Evolutionary conservation across 2,329 filamentous ascomycete genomes (phyloP).

Genomic region (Pseudocercospora pini-densiflorae): DNA sequence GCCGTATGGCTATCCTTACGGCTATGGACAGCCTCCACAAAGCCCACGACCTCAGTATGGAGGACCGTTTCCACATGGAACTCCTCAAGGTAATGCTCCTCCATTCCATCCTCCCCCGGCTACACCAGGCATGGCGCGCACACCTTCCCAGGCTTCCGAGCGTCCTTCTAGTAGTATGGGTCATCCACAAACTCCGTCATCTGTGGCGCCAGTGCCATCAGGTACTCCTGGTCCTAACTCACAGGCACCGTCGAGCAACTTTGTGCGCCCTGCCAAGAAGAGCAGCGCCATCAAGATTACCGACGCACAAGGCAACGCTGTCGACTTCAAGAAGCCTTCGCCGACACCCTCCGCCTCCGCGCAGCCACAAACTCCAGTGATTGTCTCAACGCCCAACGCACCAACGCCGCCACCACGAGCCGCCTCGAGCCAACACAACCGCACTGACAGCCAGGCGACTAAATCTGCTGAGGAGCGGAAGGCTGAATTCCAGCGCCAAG

Average conservation of each 20-base stretch:
- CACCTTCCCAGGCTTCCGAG: conserved; percentile 75
- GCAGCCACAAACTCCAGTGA: conserved; percentile 63
- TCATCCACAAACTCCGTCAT: conserved; percentile 62
- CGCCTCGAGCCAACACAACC: conserved; percentile 68
- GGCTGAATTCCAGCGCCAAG: conserved; percentile 67
- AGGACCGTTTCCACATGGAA: conserved; percentile 55
- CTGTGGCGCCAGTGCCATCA: conserved; percentile 64
- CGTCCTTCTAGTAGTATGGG: conserved; percentile 64
- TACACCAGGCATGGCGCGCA: conserved; percentile 71
- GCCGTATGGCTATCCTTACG: conserved; percentile 47
- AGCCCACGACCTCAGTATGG: conserved; percentile 52
- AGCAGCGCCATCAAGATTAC: conserved; percentile 83
- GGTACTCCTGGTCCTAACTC: conserved; percentile 23
- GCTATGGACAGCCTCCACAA: conserved; percentile 56
- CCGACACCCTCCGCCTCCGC: conserved; percentile 61
- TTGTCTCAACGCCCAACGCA: conserved; percentile 75
- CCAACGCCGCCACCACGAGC: conserved; percentile 74
- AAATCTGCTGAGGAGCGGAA: conserved; percentile 74
- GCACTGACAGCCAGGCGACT: conserved; percentile 75
- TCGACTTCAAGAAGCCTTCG: conserved; percentile 67
- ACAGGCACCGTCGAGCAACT: conserved; percentile 50
- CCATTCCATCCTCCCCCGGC: conserved; percentile 65
- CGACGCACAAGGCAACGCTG: conserved; percentile 76
- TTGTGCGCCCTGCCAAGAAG: conserved; percentile 68
- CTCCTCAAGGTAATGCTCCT: conserved; percentile 53